Evolutionary conservation across 1,139 yeast genomes (phyloP), one percentile per base, ranked within the genome.

Genomic region (Kurtzmaniella quercitrusa): DNA sequence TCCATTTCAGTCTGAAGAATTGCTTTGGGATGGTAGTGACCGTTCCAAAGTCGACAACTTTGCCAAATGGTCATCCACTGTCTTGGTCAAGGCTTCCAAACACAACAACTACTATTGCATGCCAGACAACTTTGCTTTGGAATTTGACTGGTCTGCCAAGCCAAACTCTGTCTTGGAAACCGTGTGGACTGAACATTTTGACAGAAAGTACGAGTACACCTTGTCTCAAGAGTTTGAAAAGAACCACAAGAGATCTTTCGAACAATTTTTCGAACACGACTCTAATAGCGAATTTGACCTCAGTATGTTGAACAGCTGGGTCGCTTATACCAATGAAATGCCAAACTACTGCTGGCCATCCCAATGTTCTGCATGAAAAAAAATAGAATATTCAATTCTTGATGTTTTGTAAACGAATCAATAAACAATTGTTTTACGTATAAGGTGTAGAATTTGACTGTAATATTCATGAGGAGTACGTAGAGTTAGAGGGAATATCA

Each of bases 61-160:
- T 34, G 60, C 60, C 53, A 49, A 55, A 47, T 62, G 65, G 65
- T 50, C 59, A 40, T 58, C 62, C 38, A 49, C 60, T 31, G 51
- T 62, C 36, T 50, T 59, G 43, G 60, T 63, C 31, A 53, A 57
- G 41, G 60, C 62, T 19, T 44, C 52, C 29, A 31, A 50, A 27
- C 51, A 53, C 47, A 50, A 43, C 34, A 57, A 59, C 48, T 50
- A 54, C 42, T 61, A 51, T 57, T 63, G 68, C 54, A 61, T 64
- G 48, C 68, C 68, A 46, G 54, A 53, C 34, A 60, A 55, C 43
- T 61, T 63, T 48, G 46, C 56, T 40, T 58, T 64, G 48, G 52
- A 53, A 23, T 52, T 62, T 43, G 54, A 61, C 45, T 59, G 52
- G 46, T 41, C 45, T 29, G 50, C 55, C 34, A 54, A 51, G 27